A percentile compares a stretch with the other conserved stretches of the same genome.
These are phyloP conservation scores for Arctostaphylos glauca DNA, from an alignment of 148 eudicot species.

Conservation along the genomic window DNA sequence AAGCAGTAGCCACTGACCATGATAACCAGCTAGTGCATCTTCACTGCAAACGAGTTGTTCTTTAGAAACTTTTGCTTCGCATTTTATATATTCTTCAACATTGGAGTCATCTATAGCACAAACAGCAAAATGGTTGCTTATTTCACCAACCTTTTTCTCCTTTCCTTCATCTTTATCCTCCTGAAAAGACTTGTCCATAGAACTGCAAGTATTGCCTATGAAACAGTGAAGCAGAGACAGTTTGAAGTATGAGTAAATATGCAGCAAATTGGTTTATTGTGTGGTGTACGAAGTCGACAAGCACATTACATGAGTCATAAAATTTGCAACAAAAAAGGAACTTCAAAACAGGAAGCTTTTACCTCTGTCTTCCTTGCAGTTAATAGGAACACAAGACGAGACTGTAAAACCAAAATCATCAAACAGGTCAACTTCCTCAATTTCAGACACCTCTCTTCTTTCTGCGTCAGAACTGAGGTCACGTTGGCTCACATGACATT, in stretches of 20 bases:
- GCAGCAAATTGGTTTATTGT: not conserved
- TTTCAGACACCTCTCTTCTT: not conserved
- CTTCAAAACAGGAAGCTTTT: not conserved
- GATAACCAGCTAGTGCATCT: not conserved
- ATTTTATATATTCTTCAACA: not conserved
- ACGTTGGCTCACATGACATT: not conserved
- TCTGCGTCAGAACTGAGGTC: not conserved
- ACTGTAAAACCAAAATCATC: not conserved
- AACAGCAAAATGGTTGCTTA: too few species aligned
- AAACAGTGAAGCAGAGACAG: not conserved
- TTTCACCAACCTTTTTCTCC: not conserved
- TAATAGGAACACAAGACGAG: not conserved
- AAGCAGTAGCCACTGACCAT: not conserved
- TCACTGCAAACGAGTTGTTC: not conserved
- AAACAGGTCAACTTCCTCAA: not conserved
- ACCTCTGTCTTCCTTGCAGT: conserved; percentile 7
- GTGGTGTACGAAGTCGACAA: not conserved
- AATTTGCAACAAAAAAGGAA: not conserved
- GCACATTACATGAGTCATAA: not conserved
- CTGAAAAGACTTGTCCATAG: not conserved
- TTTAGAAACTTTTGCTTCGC: not conserved
- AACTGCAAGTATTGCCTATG: not conserved
- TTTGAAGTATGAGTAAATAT: not conserved
- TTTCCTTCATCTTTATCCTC: not conserved
- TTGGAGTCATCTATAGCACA: not conserved